Evolutionary conservation across 768 basidiomycete species (phyloP).

Genomic region (Amanita rubescens): DNA sequence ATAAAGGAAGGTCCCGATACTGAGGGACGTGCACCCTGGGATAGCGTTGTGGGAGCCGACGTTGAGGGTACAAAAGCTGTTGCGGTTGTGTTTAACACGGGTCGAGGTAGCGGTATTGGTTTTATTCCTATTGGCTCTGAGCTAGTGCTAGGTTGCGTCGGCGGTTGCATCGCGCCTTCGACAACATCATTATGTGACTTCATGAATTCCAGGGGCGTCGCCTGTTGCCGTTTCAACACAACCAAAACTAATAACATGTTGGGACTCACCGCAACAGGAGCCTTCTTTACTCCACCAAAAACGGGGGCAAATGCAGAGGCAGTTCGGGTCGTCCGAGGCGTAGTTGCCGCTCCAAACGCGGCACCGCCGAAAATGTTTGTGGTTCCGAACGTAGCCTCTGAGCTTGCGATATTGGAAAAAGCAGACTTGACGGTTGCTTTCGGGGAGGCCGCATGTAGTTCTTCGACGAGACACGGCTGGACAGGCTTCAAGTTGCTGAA

Average conservation of each 20-base stretch:
- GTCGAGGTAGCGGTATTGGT: neutral
- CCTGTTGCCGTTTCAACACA: neutral
- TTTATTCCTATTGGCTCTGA: neutral
- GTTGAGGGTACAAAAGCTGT: slow-evolving; percentile 3
- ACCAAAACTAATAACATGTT: neutral
- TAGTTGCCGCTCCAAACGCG: slow-evolving; percentile 14
- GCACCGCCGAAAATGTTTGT: slow-evolving; percentile 28
- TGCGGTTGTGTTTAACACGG: neutral
- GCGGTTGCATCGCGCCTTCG: neutral
- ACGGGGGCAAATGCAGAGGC: slow-evolving; percentile 7
- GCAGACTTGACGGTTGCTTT: slow-evolving; percentile 15
- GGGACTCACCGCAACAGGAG: slow-evolving; percentile 5
- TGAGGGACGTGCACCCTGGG: slow-evolving; percentile 5
- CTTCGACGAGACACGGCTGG: neutral
- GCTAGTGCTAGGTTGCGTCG: neutral
- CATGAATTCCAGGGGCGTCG: neutral
- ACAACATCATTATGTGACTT: neutral
- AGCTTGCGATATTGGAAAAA: slow-evolving; percentile 31
- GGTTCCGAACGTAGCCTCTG: slow-evolving; percentile 30
- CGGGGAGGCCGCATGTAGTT: neutral
- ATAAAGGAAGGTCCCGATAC: slow-evolving; percentile 16
- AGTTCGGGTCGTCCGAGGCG: slow-evolving; percentile 12
- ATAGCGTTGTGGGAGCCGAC: slow-evolving; percentile 7
- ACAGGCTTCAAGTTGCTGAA: neutral
- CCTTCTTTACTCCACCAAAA: slow-evolving; percentile 11